Evolutionary conservation across 768 basidiomycete genomes (phyloP), one percentile per base, ranked within the genome.

Genomic region (Cystofilobasidium capitatum): DNA sequence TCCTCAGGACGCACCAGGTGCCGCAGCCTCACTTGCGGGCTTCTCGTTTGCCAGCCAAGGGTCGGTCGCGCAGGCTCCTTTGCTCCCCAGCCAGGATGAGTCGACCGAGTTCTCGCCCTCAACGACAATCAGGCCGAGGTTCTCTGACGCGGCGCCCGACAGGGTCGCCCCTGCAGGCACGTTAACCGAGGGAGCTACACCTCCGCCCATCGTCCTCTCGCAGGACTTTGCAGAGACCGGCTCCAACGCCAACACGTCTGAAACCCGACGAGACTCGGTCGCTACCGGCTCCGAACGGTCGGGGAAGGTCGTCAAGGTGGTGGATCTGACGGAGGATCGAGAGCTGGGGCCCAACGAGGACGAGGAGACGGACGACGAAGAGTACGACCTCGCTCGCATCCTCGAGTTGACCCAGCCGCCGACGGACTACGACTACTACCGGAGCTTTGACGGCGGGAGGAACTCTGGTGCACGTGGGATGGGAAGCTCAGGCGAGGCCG

Each of bases 321-420:
- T n/a, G n/a, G n/a, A n/a, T n/a, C n/a, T 22, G 17, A 7, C 39
- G 54, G 49, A 57, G 10, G 35, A 33, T 10, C 22, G 24, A 10
- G n/a, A 26, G 2, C 9, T 7, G 26, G 17, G n/a, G n/a, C 36
- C 42, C 17, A 58, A 62, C 24, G 66, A 68, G 40, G 59, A 62
- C 42, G 66, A 68, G 54, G 61, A 66, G 36, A 42, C 22, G 4
- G 54, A 45, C 37, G 58, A 35, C 5, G 58, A 14, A 35, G 51
- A 68, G 66, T 61, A 42, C 39, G 57, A 60, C 31, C 36, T 68
- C 37, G 39, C 47, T 24, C 26, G 33, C 22, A 63, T 68, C 31
- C 45, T 68, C 39, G 66, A 68, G 62, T 26, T 62, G n/a, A 57
- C 66, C 20, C 45, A 47, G 29, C 66, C 66, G 16, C 49, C 59